phyloP scores from a whole-genome alignment of 2,329 filamentous ascomycete species.

The Elsinoe perseae region DNA sequence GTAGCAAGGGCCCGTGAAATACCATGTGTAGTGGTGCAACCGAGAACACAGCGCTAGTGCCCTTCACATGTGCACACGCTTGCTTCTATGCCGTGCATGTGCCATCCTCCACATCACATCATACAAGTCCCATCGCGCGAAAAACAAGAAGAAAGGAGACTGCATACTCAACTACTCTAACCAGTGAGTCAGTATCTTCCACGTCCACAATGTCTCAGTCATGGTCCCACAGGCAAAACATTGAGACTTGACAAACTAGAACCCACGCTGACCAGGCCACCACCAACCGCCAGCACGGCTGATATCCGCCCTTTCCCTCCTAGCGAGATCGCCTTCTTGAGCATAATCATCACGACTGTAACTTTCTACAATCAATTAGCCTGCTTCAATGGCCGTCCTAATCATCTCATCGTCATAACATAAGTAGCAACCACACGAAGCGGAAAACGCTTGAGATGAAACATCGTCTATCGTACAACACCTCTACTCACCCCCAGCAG shows the following conservation, averaged over 20 bases:
- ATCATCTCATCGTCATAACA: background rate
- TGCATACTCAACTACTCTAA: background rate
- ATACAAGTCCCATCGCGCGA: no score
- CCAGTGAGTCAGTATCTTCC: background rate
- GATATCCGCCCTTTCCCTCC: background rate
- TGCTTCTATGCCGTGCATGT: background rate
- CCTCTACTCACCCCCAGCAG: constrained; percentile 20
- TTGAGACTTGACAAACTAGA: no score
- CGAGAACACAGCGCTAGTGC: no score
- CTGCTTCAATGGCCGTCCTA: background rate
- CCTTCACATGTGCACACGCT: no score
- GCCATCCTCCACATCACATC: no score
- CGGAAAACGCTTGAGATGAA: background rate
- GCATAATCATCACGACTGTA: background rate
- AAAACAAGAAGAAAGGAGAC: no score
- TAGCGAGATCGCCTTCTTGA: background rate
- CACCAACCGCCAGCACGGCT: background rate
- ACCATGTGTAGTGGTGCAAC: no score
- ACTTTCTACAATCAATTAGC: background rate
- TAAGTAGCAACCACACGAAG: background rate
- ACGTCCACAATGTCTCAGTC: no score
- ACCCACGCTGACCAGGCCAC: background rate
- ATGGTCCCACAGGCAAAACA: no score
- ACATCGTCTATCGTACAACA: background rate
- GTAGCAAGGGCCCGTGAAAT: no score